A percentile compares a stretch with the other conserved stretches of the same genome.
Conservation (phyloP, 2,329 filamentous ascomycete genomes). For the Daldinia eschscholtzii region DNA sequence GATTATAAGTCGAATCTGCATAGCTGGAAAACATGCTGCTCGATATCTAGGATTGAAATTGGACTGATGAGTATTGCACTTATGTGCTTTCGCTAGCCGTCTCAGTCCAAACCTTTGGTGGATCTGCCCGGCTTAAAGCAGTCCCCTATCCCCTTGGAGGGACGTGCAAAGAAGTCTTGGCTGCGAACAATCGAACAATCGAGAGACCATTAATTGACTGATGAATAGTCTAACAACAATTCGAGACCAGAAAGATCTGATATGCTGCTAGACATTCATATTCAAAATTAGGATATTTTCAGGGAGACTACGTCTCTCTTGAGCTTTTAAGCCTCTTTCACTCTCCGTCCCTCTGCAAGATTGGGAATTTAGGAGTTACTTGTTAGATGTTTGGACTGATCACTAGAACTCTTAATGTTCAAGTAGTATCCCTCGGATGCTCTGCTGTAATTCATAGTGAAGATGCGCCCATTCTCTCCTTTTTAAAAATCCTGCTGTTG, state of each 20-base stretch:
- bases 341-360: slow-evolving; percentile 46
- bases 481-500: slow-evolving; percentile 35
- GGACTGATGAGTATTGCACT: slow-evolving; percentile 34
- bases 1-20: slow-evolving; percentile 32
- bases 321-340: slow-evolving; percentile 44
- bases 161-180: slow-evolving; percentile 37
- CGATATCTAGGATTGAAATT: slow-evolving; percentile 38
- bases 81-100: slow-evolving; percentile 39
- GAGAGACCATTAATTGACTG: slow-evolving; percentile 40
- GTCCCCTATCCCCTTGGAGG: slow-evolving; percentile 14
- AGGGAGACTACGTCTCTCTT: slow-evolving; percentile 38
- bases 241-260: slow-evolving; percentile 22
- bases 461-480: slow-evolving; percentile 38
- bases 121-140: slow-evolving; percentile 32
- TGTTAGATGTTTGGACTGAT: slow-evolving; percentile 43
- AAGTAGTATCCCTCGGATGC: slow-evolving; percentile 41
- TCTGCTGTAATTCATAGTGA: slow-evolving; percentile 41
- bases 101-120: slow-evolving; percentile 40
- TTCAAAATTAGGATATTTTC: slow-evolving; percentile 40
- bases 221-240: slow-evolving; percentile 41
- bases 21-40: slow-evolving; percentile 34
- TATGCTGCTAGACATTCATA: slow-evolving; percentile 40
- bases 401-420: slow-evolving; percentile 44
- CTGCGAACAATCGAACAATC: slow-evolving; percentile 35
- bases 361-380: slow-evolving; percentile 51